Conservation (phyloP, 2,329 filamentous ascomycete genomes). For the Verticillium tricorpus region DNA sequence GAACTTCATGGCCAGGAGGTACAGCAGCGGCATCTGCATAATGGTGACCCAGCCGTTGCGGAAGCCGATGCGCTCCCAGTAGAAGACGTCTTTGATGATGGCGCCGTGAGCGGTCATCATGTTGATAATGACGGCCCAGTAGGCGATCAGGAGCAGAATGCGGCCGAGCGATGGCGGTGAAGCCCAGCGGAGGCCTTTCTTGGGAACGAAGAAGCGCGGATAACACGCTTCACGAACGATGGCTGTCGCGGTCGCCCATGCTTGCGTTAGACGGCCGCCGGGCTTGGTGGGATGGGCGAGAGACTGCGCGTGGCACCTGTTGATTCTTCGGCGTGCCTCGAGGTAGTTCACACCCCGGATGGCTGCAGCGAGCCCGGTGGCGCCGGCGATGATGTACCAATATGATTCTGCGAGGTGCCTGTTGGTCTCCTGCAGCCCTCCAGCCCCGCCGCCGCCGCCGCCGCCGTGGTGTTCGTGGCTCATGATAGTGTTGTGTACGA, state of each 20-base stretch:
- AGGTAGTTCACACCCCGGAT: conserved; percentile 39
- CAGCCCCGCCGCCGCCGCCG: conserved; percentile 4
- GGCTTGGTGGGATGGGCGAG: conserved; percentile 40
- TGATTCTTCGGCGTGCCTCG: conserved; percentile 39
- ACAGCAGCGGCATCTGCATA: conserved; percentile 60
- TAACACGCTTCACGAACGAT: conserved; percentile 51
- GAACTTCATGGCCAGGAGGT: conserved; percentile 56
- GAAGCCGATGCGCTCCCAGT: conserved; percentile 62
- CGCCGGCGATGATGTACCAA: conserved; percentile 54
- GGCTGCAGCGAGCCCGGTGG: conserved; percentile 35
- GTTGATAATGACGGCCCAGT: conserved; percentile 56
- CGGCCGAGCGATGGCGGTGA: conserved; percentile 57
- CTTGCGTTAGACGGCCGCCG: conserved; percentile 36
- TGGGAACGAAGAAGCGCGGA: conserved; percentile 45
- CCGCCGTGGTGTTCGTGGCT: conserved; percentile 19
- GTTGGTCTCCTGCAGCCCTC: conserved; percentile 32
- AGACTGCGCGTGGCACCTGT: conserved; percentile 36
- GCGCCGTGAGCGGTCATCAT: conserved; percentile 46
- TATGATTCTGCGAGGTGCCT: conserved; percentile 48
- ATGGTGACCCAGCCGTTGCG: conserved; percentile 64
- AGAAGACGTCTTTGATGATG: conserved; percentile 47
- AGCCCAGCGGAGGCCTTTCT: conserved; percentile 46
- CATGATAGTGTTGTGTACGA: neutral
- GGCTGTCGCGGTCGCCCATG: conserved; percentile 56
- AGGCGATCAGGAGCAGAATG: conserved; percentile 45